Evolutionary conservation across 768 basidiomycete genomes (phyloP).

Genomic region (Boletus tomentosulus): DNA sequence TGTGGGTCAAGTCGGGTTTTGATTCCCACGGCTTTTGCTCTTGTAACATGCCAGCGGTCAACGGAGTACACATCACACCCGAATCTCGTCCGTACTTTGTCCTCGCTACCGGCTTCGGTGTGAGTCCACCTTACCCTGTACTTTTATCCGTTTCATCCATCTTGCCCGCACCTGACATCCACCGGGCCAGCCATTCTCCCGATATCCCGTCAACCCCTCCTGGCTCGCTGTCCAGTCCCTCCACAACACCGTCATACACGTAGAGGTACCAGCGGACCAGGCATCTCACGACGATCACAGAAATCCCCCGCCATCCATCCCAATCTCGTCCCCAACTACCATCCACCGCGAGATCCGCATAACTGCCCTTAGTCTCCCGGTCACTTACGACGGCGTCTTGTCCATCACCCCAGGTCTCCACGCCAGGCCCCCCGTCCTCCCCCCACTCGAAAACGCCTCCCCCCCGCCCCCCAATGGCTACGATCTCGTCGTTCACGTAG

Average conservation of each 20-base stretch:
- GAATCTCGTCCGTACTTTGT: slow-evolving; percentile 40
- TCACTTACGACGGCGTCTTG: slow-evolving; percentile 55
- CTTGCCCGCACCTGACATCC: slow-evolving; percentile 16
- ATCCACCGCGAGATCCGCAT: slow-evolving; percentile 50
- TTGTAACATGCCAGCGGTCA: slow-evolving; percentile 31
- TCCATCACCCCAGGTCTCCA: slow-evolving; percentile 55
- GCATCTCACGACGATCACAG: slow-evolving; percentile 13
- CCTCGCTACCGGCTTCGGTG: slow-evolving; percentile 52
- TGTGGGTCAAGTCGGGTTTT: slow-evolving; percentile 1
- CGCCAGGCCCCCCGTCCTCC: slow-evolving; percentile 49
- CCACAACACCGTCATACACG: slow-evolving; percentile 49
- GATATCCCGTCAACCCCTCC: slow-evolving; percentile 59
- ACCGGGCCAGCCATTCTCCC: slow-evolving; percentile 48
- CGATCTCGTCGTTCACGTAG: slow-evolving; percentile 69
- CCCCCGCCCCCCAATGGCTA: slow-evolving; percentile 47
- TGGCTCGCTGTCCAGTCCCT: slow-evolving; percentile 66
- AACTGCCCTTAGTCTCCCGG: slow-evolving; percentile 53
- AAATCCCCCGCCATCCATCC: neutral
- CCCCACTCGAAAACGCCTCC: slow-evolving; percentile 37
- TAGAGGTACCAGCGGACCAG: slow-evolving; percentile 33
- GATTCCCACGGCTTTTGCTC: slow-evolving; percentile 8
- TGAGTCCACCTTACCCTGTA: slow-evolving; percentile 34
- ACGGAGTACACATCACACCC: slow-evolving; percentile 12
- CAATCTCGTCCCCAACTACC: slow-evolving; percentile 4
- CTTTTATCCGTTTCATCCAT: slow-evolving; percentile 19